These are phyloP conservation scores for Xerocomus spinulosus DNA, from an alignment of 768 basidiomycete genomes.

Conservation along the genomic window DNA sequence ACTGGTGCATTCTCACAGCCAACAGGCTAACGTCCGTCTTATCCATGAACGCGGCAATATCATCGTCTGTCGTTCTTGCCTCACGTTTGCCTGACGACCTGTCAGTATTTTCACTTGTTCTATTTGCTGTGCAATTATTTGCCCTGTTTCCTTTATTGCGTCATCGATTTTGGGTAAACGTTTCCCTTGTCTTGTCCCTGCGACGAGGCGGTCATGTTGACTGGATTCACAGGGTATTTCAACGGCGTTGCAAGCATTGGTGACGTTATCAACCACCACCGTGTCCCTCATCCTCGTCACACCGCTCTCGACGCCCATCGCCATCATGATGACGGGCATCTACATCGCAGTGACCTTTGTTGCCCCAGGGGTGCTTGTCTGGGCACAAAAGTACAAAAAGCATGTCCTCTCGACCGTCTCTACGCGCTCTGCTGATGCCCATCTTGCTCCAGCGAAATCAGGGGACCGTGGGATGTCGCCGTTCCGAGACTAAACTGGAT, in stretches of 20 bases:
- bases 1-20: slow-evolving; percentile 23
- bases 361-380: slow-evolving; percentile 70
- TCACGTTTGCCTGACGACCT: slow-evolving; percentile 81
- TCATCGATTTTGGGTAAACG: slow-evolving; percentile 60
- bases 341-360: slow-evolving; percentile 61
- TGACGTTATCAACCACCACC: slow-evolving; percentile 52
- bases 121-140: slow-evolving; percentile 80
- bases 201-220: slow-evolving; percentile 10
- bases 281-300: slow-evolving; percentile 49
- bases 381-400: slow-evolving; percentile 91
- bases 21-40: slow-evolving; percentile 74
- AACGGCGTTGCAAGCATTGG: slow-evolving; percentile 39
- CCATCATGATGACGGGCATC: slow-evolving; percentile 46
- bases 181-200: slow-evolving; percentile 9
- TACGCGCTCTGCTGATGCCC: slow-evolving; percentile 11
- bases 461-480: slow-evolving; percentile 89
- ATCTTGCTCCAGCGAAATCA: slow-evolving; percentile 63
- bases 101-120: slow-evolving; percentile 83
- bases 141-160: slow-evolving; percentile 81
- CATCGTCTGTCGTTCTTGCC: slow-evolving; percentile 88
- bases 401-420: slow-evolving; percentile 32
- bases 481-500: slow-evolving; percentile 60
- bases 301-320: slow-evolving; percentile 51
- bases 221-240: slow-evolving; percentile 42
- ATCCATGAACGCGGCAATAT: slow-evolving; percentile 89